phyloP scores from a whole-genome alignment of 2,329 filamentous ascomycete species.

The Rachicladosporium sp. region DNA sequence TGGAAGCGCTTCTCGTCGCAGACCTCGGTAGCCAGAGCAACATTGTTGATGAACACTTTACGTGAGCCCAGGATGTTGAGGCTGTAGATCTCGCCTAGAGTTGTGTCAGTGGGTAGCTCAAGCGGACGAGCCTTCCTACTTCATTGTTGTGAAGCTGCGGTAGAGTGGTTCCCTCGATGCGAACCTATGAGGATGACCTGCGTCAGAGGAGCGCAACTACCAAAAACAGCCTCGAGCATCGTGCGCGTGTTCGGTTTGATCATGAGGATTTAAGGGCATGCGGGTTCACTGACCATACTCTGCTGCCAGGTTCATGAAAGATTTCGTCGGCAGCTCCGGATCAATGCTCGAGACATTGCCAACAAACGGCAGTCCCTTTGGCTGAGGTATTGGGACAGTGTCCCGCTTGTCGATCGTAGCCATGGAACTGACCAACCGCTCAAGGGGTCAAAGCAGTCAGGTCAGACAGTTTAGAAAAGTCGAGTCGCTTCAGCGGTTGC shows the following conservation, averaged over 20 bases:
- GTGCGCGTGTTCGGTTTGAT: too few species aligned
- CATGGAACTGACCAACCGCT: slow-evolving; percentile 2
- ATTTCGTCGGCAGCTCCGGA: slow-evolving; percentile 40
- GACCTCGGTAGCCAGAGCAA: slow-evolving; percentile 25
- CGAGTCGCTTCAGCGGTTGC: too few species aligned
- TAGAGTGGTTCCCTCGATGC: too few species aligned
- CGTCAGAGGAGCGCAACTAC: too few species aligned
- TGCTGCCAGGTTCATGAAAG: slow-evolving; percentile 39
- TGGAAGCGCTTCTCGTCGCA: slow-evolving; percentile 37
- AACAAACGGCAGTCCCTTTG: slow-evolving; percentile 50
- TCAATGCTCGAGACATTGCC: slow-evolving; percentile 56
- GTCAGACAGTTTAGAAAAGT: too few species aligned
- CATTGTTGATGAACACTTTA: slow-evolving; percentile 12
- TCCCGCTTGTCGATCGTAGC: slow-evolving; percentile 11
- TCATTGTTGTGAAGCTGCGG: too few species aligned
- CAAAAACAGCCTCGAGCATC: too few species aligned
- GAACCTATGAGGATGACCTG: too few species aligned
- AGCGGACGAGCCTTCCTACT: too few species aligned
- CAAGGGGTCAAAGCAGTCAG: too few species aligned
- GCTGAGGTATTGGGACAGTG: slow-evolving; percentile 43
- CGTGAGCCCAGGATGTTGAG: slow-evolving; percentile 10
- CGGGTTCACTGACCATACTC: slow-evolving; percentile 9
- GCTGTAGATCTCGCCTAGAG: slow-evolving; percentile 12
- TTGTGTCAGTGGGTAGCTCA: slow-evolving; percentile 2
- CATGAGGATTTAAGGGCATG: too few species aligned